Evolutionary conservation across 2,329 filamentous ascomycete species (phyloP), one percentile per base, ranked within the genome.

Genomic region (Coniella lustricola): DNA sequence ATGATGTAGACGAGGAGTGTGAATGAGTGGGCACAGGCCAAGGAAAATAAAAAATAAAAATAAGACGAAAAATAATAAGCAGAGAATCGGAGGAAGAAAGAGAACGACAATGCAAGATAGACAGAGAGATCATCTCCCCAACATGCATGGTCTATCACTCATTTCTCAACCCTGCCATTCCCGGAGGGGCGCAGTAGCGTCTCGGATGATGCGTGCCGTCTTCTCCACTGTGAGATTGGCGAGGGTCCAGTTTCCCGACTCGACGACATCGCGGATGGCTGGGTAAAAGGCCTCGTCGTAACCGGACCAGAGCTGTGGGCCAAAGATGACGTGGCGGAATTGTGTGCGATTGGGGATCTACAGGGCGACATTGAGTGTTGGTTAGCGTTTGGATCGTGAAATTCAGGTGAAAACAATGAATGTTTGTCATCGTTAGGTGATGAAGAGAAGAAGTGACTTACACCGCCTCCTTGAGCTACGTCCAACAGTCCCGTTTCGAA

Each of bases 261-360:
- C 79, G 35, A 96, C 73, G 8, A 85, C 82, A 60, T 96, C 90
- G 49, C 88, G 77, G 48, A 96, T 85, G n/a, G 84, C 84, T 0
- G 91, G 91, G 68, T 94, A 94, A 53, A 79, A 79, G 0, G 78
- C 77, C 48, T 78, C 77, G 29, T 85, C 77, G 56, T 84, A 78
- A 33, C 77, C 80, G 31, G 82, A 83, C 84, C 88, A 90, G 3
- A 80, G 71, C 60, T 88, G 80, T 0, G 93, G 93, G 2, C 87
- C 91, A 62, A 90, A 95, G 49, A 98, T 70, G 60, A 94, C 77
- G 66, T 96, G 93, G 66, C 94, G 95, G 75, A 90, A 98, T 67
- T 97, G 93, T 4, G 86, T 87, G 55, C 91, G 83, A 58, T 88
- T 88, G 34, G 87, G 87, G 4, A 95, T 77, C 85, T 90, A 48